Conservation (phyloP, 768 basidiomycete species). For the Naganishia kalamii region DNA sequence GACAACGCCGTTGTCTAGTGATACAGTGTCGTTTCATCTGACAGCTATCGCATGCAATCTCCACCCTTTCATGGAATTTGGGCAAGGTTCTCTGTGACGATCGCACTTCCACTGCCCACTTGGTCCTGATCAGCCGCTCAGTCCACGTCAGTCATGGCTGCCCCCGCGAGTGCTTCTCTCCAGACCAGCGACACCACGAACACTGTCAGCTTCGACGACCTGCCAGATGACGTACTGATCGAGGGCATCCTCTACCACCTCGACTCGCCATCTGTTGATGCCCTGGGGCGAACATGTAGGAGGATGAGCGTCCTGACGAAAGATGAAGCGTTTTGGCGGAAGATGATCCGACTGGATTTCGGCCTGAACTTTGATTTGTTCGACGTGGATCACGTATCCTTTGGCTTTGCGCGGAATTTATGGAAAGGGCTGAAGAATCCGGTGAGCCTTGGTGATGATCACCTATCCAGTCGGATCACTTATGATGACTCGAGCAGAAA, state of each 20-base stretch:
- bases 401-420: background rate
- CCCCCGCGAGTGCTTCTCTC: background rate
- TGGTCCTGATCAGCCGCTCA: background rate
- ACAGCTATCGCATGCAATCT: too few relatives aligned
- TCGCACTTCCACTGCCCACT: background rate
- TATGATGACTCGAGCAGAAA: conserved; percentile 27
- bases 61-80: too few relatives aligned
- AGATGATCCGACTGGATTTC: conserved; percentile 31
- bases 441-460: conserved; percentile 19
- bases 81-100: too few relatives aligned
- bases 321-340: conserved; percentile 36
- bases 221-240: conserved; percentile 6
- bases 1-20: too few relatives aligned
- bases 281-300: background rate
- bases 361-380: conserved; percentile 18
- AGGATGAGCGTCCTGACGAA: background rate
- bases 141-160: background rate
- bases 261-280: background rate
- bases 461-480: conserved; percentile 26
- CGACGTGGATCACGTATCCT: conserved; percentile 3
- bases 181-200: background rate
- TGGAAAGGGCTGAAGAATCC: conserved; percentile 21
- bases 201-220: background rate
- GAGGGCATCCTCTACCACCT: background rate
- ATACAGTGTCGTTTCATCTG: background rate